Percentiles rank a stretch among this genome's conserved stretches.
phyloP scores from a whole-genome alignment of 1,284 basidiomycete genomes.

The Sporisorium sorghi region DNA sequence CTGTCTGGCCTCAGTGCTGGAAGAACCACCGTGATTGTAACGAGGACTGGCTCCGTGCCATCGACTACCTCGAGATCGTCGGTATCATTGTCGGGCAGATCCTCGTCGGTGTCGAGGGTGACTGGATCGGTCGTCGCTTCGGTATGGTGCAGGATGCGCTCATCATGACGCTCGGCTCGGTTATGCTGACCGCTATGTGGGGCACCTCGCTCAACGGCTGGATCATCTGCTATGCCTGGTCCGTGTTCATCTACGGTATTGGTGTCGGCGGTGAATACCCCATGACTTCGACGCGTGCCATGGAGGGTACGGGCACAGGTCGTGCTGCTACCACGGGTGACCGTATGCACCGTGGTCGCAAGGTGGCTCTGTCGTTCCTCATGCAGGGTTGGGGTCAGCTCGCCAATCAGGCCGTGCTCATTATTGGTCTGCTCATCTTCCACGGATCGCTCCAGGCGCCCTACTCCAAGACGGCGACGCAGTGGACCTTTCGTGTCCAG shows the following conservation, averaged over 20 bases:
- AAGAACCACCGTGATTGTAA: slow-evolving; percentile 70
- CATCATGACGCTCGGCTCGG: slow-evolving; percentile 71
- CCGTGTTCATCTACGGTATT: slow-evolving; percentile 72
- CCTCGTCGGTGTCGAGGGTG: slow-evolving; percentile 73
- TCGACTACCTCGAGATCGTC: slow-evolving; percentile 72
- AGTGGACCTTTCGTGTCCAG: slow-evolving; percentile 74
- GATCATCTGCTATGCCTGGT: slow-evolving; percentile 73
- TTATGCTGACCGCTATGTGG: slow-evolving; percentile 74
- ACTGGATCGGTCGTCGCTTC: slow-evolving; percentile 74
- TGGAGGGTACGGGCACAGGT: slow-evolving; percentile 71
- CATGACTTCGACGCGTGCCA: slow-evolving; percentile 73
- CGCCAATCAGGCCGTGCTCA: slow-evolving; percentile 73
- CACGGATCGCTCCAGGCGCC: slow-evolving; percentile 69
- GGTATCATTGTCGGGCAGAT: slow-evolving; percentile 74
- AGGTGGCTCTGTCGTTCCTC: slow-evolving; percentile 73
- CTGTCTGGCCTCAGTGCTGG: slow-evolving; percentile 74
- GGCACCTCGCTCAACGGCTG: slow-evolving; percentile 73
- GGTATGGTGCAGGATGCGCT: slow-evolving; percentile 71
- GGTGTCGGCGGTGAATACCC: slow-evolving; percentile 73
- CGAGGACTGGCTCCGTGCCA: slow-evolving; percentile 71
- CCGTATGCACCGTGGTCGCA: slow-evolving; percentile 74
- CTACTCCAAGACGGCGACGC: slow-evolving; percentile 71
- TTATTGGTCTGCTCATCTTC: slow-evolving; percentile 73
- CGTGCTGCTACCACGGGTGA: slow-evolving; percentile 71
- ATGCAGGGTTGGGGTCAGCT: slow-evolving; percentile 74